Evolutionary conservation across 2,329 filamentous ascomycete species (phyloP).

Genomic region (Colletotrichum truncatum): DNA sequence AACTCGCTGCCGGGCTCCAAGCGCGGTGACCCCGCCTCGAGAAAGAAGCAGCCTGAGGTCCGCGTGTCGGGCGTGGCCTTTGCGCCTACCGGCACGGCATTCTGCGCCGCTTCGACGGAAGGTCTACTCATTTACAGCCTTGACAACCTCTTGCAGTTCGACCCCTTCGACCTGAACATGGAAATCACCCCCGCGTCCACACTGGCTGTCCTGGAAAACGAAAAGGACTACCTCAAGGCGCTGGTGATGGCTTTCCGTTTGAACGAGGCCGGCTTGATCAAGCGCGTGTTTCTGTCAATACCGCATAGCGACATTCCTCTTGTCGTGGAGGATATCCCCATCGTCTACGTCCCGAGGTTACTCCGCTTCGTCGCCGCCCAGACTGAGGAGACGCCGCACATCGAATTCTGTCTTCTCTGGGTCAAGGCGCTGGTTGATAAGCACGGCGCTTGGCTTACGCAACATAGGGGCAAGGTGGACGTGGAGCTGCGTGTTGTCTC

Average conservation of each 20-base stretch:
- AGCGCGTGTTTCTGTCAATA: slow-evolving; percentile 85
- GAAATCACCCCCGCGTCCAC: slow-evolving; percentile 91
- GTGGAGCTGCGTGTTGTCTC: slow-evolving; percentile 86
- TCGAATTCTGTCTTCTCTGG: slow-evolving; percentile 96
- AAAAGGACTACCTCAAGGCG: slow-evolving; percentile 88
- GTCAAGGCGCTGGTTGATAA: slow-evolving; percentile 83
- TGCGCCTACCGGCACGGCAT: slow-evolving; percentile 86
- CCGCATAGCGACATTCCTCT: slow-evolving; percentile 79
- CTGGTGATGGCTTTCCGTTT: slow-evolving; percentile 97
- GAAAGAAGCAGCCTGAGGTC: slow-evolving; percentile 82
- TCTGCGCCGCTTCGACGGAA: slow-evolving; percentile 95
- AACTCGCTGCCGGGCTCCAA: slow-evolving; percentile 84
- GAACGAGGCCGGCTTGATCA: slow-evolving; percentile 84
- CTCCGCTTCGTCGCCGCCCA: slow-evolving; percentile 89
- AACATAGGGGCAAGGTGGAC: slow-evolving; percentile 81
- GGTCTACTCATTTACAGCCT: slow-evolving; percentile 93
- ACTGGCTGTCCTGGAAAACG: slow-evolving; percentile 70
- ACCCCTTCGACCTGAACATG: slow-evolving; percentile 95
- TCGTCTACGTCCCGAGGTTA: slow-evolving; percentile 85
- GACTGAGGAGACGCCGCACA: slow-evolving; percentile 88
- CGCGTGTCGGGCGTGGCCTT: slow-evolving; percentile 87
- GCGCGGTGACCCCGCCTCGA: slow-evolving; percentile 83
- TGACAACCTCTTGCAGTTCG: slow-evolving; percentile 85
- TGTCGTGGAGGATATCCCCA: slow-evolving; percentile 81
- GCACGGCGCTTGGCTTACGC: slow-evolving; percentile 86